Evolutionary conservation across 2,329 filamentous ascomycete species (phyloP).

Genomic region (Aureobasidium leucospermi): DNA sequence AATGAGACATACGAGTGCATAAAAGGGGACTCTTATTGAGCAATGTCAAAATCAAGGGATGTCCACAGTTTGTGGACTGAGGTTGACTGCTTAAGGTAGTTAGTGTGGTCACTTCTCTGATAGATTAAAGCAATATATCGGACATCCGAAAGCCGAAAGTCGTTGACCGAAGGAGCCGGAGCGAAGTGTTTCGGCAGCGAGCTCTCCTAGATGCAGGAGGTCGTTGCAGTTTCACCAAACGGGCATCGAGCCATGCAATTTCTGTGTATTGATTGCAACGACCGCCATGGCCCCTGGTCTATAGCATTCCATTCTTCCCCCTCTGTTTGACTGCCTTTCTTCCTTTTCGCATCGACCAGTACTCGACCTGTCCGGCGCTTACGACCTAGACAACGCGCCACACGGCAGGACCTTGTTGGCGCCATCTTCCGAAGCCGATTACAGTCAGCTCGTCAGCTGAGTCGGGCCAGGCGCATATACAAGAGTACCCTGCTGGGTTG

Average conservation of each 20-base stretch:
- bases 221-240: background rate
- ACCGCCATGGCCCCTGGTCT: background rate
- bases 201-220: background rate
- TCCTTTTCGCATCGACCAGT: background rate
- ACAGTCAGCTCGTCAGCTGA: constrained; percentile 11
- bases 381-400: background rate
- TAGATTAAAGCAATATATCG: background rate
- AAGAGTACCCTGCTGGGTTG: background rate
- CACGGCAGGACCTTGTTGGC: constrained; percentile 9
- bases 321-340: background rate
- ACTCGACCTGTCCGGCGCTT: background rate
- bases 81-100: background rate
- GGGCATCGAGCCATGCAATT: constrained; percentile 5
- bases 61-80: background rate
- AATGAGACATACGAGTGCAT: background rate
- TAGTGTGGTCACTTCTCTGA: background rate
- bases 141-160: background rate
- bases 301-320: background rate
- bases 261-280: background rate
- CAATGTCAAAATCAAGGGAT: background rate
- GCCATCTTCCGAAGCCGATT: background rate
- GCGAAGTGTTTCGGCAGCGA: background rate
- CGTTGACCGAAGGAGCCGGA: background rate
- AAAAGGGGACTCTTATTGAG: background rate
- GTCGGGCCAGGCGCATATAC: background rate